A percentile compares a stretch with the other conserved stretches of the same genome.
phyloP scores from a whole-genome alignment of 768 basidiomycete genomes.

The Hemileccinum impolitum region DNA sequence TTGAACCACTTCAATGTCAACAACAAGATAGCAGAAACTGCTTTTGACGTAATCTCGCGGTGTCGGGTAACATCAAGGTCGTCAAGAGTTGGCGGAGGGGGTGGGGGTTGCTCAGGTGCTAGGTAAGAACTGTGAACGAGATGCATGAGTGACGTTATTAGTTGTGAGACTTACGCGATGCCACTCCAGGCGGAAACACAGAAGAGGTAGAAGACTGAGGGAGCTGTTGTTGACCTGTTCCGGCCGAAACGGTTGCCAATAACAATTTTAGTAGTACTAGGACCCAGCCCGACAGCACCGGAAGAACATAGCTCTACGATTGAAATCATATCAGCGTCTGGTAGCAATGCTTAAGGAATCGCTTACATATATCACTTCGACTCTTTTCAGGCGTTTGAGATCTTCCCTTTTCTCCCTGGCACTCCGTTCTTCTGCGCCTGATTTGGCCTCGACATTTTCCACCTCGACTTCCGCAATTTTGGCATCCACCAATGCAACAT shows the following conservation, averaged over 20 bases:
- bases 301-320: conserved; percentile 73
- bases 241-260: conserved; percentile 88
- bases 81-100: conserved; percentile 74
- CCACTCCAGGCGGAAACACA: conserved; percentile 67
- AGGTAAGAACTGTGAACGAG: conserved; percentile 7
- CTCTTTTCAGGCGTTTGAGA: conserved; percentile 80
- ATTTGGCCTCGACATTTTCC: conserved; percentile 49
- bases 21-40: conserved; percentile 90
- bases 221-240: conserved; percentile 48
- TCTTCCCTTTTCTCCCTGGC: conserved; percentile 73
- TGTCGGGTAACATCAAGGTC: conserved; percentile 93
- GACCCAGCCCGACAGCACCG: conserved; percentile 85
- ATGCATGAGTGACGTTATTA: background rate
- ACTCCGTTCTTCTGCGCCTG: conserved; percentile 51
- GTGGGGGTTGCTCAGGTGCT: conserved; percentile 62
- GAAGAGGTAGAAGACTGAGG: conserved; percentile 68
- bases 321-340: background rate
- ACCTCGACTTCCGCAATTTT: conserved; percentile 67
- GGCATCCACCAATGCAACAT: conserved; percentile 67
- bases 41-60: conserved; percentile 96
- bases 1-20: conserved; percentile 97
- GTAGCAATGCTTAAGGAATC: background rate
- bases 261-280: conserved; percentile 90
- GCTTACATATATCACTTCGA: conserved; percentile 93
- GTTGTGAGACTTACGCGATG: conserved; percentile 49